Evolutionary conservation across 495 filamentous ascomycete species (phyloP), one percentile per base, ranked within the genome.

Genomic region (Jackrogersella multiformis): DNA sequence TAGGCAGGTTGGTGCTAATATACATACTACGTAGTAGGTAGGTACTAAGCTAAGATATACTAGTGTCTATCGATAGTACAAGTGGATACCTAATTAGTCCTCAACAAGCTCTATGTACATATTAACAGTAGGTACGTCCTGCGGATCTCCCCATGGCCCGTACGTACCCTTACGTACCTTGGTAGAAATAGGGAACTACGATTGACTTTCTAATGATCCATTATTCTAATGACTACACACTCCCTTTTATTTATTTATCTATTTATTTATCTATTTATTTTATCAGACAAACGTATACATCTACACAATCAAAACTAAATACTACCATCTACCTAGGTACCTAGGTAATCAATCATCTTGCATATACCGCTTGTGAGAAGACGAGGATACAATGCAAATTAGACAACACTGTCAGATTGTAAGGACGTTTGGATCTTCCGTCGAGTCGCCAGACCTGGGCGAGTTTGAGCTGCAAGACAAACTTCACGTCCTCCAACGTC

Each of bases 351-450:
- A n/a, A n/a, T n/a, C n/a, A n/a, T n/a, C n/a, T n/a, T n/a, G n/a
- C n/a, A n/a, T n/a, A n/a, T n/a, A n/a, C n/a, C n/a, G n/a, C n/a
- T n/a, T n/a, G n/a, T n/a, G n/a, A n/a, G n/a, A n/a, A 38, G 41
- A 46, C 55, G 36, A 9, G 23, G 56, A 64, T 64, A 28, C 18
- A 56, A 49, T 59, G 60, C 59, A 56, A 60, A 10, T 64, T 38
- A 58, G 30, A 58, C 38, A 42, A 53, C 18, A 56, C 30, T 32
- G 41, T 49, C 24, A 4, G 66, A 55, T 44, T 44, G 21, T 32
- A 62, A 45, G 44, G 58, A 58, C 52, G 28, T 56, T 18, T 64
- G 36, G 18, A 48, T 68, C 54, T 53, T 55, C 46, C 28, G 38
- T 39, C 49, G 13, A 54, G 32, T 48, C 36, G 45, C 38, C 18